Evolutionary conservation across 495 filamentous ascomycete genomes (phyloP), one percentile per base, ranked within the genome.

Genomic region (Penicillium dipodomyicola): DNA sequence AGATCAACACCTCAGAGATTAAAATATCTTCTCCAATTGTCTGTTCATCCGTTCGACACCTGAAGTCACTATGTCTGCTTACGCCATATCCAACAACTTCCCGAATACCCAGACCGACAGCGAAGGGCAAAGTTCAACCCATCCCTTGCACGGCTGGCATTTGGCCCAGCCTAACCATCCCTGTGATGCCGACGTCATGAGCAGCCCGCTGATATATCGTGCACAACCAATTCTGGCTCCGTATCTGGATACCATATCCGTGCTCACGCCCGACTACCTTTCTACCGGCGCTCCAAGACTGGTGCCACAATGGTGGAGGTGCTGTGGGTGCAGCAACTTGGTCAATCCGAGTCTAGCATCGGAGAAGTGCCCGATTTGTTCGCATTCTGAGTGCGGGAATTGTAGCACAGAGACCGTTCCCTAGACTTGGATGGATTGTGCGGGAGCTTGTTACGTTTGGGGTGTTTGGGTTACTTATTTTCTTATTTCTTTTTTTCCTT

Each of bases 281-380:
- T 33, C 37, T 15, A 57, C 37, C 2, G 39, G 45, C 1, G 17
- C 46, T 15, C 35, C 39, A 5, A 40, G 29, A n/a, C 25, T 42
- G 27, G 39, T 27, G 23, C 2, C 25, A 11, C 12, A 17, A 19
- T 57, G 54, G 54, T 51, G 47, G 54, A 35, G 2, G 14, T 57
- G 54, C 46, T 57, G 54, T 17, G 5, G 7, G 0, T 57, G 54
- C 14, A 4, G 17, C 0, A 25, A 57, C 11, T 9, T 57, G 29
- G 47, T 43, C 27, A 57, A 57, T 19, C 54, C 54, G 0, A 37
- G 6, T 10, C 29, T 57, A 5, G 54, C 54, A 5, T 19, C 54
- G 8, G 54, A 53, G 27, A 15, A 23, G 2, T 57, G 54, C n/a
- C 27, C 54, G 2, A 43, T 41, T 12, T 57, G 54, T 27, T 33